Conservation (phyloP, 257 asterid species). For the Solanum etuberosum region DNA sequence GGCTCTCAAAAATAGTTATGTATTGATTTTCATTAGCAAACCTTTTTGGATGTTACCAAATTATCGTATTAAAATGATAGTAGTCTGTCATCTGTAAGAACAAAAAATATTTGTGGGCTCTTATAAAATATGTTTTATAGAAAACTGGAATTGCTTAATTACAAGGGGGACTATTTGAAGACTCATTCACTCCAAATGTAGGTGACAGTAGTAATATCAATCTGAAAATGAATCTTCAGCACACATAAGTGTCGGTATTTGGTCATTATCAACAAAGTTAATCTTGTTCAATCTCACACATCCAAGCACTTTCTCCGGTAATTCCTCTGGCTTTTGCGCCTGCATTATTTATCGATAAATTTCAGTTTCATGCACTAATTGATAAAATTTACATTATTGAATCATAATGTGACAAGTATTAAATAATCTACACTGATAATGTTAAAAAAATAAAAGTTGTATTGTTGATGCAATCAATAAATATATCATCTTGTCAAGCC, state of each 20-base stretch:
- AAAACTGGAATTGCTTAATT: not conserved
- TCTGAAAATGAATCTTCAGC: not conserved
- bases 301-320: constrained; percentile 69
- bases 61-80: not conserved
- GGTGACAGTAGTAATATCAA: not conserved
- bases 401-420: not conserved
- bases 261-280: constrained; percentile 58
- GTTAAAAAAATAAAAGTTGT: not conserved
- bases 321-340: constrained; percentile 83
- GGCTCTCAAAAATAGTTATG: not conserved
- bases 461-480: not conserved
- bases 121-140: not conserved
- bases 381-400: not conserved
- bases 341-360: constrained; percentile 1
- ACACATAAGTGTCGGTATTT: constrained; percentile 59
- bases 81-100: not conserved
- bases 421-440: not conserved
- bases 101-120: not conserved
- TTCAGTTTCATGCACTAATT: not conserved
- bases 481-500: not conserved
- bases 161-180: not conserved
- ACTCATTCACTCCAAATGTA: not conserved
- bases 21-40: not conserved
- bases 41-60: not conserved
- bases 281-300: constrained; percentile 74